Percentiles rank a stretch among this genome's conserved stretches.
Conservation (phyloP, 2,329 filamentous ascomycete genomes). For the Raffaelea albimanens region DNA sequence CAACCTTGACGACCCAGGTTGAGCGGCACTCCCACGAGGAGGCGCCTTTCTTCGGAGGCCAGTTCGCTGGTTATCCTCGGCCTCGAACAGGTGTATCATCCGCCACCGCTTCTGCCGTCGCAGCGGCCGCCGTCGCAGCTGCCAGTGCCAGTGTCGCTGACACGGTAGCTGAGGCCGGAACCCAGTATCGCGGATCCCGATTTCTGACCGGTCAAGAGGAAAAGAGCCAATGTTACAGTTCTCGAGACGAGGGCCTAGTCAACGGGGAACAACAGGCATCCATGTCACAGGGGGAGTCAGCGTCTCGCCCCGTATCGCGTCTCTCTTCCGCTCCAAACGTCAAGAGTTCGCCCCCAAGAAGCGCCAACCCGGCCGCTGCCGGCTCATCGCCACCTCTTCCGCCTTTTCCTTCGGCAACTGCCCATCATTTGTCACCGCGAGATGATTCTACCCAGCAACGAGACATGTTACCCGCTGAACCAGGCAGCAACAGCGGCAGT, state of each 20-base stretch:
- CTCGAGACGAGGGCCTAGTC: conserved; percentile 37
- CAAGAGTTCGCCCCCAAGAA: conserved; percentile 17
- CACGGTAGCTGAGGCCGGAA: not conserved
- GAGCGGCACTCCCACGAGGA: not conserved
- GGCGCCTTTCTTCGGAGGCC: not conserved
- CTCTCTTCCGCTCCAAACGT: conserved; percentile 15
- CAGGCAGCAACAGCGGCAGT: conserved; percentile 3
- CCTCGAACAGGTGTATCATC: not conserved
- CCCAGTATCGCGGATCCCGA: not conserved
- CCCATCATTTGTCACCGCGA: conserved; percentile 3
- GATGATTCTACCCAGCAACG: conserved; percentile 6
- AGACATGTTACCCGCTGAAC: conserved; percentile 8
- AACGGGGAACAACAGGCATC: conserved; percentile 48
- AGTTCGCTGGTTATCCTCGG: not conserved
- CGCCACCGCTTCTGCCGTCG: not conserved
- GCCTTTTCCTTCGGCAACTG: not conserved
- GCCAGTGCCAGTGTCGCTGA: not conserved
- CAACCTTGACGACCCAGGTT: not conserved
- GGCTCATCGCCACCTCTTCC: conserved; percentile 16
- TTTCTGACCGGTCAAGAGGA: conserved; percentile 8
- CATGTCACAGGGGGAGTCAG: conserved; percentile 55
- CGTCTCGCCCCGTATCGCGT: conserved; percentile 45
- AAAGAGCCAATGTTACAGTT: conserved; percentile 47
- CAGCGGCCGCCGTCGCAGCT: not conserved
- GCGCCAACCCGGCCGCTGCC: not conserved